Evolutionary conservation across 2,329 filamentous ascomycete species (phyloP), one percentile per base, ranked within the genome.

Genomic region (Bipolaris zeicola): DNA sequence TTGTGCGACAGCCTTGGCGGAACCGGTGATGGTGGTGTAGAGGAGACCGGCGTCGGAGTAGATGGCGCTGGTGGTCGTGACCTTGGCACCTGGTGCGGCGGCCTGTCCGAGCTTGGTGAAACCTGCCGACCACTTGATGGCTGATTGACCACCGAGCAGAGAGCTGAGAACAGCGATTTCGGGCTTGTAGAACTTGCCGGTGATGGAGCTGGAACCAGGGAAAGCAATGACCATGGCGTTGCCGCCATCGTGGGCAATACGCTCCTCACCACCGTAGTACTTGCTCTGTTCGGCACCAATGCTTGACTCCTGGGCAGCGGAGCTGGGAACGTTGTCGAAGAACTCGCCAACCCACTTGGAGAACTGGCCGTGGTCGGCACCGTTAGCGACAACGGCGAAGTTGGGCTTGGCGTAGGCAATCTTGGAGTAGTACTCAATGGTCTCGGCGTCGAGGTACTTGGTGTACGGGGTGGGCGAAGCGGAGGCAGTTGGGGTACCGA

Each of bases 1-100:
- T 72, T 86, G 84, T 65, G 87, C 85, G 64, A 99, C 87, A 63
- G 89, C 87, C 50, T 82, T 75, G 43, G 92, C 90, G 48, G 87
- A 81, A 55, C 95, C 96, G 54, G 83, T 86, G 68, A 99, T 84
- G 75, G 91, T 88, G 69, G 97, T 87, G 71, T 90, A 86, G 66
- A 99, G 82, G 45, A 99, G 89, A 71, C 95, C 94, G 64, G 95
- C 91, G 74, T 99, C 95, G 14, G 94, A 96, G 86, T 97, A 99
- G 65, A 89, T 85, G 65, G 87, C 81, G 80, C 95, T 94, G 71
- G 88, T 85, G 62, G 94, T 91, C 36, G 85, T 83, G 70, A 92
- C 85, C 49, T 82, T 84, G 62, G 90, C 86, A 64, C 87, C 86
- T 36, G 88, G 83, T 70, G 86, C 82, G 43, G 84, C 83, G 55